Base-by-base conservation (phyloP, 176 grass and related monocot genomes). In the Oryza meridionalis region DNA sequence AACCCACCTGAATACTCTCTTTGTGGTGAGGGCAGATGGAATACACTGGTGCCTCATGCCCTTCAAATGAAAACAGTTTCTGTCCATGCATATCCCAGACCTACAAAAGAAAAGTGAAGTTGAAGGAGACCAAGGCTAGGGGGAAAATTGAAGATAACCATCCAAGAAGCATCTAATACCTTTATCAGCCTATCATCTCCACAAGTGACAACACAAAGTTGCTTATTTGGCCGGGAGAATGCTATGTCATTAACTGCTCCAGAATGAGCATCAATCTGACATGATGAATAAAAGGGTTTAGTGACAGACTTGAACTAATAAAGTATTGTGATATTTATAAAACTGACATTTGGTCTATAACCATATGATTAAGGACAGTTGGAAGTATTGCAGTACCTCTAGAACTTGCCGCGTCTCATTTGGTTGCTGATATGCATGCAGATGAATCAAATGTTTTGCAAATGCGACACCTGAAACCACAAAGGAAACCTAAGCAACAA, bases 121-220 rank as follows among this genome's bases (percentile, higher is more conserved):
- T 85, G 24, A 67, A 90, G 31, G 27, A 82, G 44, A 85, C 11
- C 49, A 21, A 71, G 31, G 37, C 46, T 24, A 58, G 38, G 83
- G 26, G 72, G 50, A 67, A 67, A 72, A 68, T 33, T 77, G 10
- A 74, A 77, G 49, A 77, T 55, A 71, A 66, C 14, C 29, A 80
- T 86, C 66, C 62, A 82, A 80, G 67, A 82, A 42, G 17, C 12
- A 22, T 79, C 37, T 72, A 78, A 76, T 87, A 90, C 96, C 88
- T 90, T 99, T 82, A 99, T 96, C 49, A 92, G 83, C 82, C 90
- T 99, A 91, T 99, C 97, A 90, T 99, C 97, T 84, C 97, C 97
- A 86, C 97, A 99, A 76, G 93, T 99, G 14, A 96, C 89, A 76
- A 99, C 87, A 73, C 93, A 99, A 53, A 86, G 81, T 83, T 91